A percentile compares a stretch with the other conserved stretches of the same genome.
Evolutionary conservation across 345 rosid species (phyloP).

Genomic region (Kandelia obovata): DNA sequence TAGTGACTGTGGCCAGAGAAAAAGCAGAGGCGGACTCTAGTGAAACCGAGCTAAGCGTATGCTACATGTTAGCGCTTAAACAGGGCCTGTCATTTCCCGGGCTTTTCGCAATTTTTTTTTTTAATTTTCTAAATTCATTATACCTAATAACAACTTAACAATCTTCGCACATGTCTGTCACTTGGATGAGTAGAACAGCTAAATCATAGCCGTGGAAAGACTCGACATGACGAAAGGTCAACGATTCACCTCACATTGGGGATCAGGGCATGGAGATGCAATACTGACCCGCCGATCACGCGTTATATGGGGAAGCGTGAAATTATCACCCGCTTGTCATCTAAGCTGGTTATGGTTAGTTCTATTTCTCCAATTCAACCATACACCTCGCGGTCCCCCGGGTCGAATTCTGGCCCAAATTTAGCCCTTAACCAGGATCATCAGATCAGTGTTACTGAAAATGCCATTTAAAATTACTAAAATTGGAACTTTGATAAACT

Average conservation of each 20-base stretch:
- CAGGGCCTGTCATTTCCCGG: slow-evolving; percentile 27
- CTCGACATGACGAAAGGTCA: background rate
- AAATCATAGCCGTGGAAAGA: slow-evolving; percentile 14
- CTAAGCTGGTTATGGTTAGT: background rate
- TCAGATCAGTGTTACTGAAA: no score
- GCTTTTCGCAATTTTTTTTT: background rate
- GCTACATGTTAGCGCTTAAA: slow-evolving; percentile 37
- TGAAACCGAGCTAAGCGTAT: slow-evolving; percentile 4
- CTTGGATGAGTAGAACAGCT: background rate
- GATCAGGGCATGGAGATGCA: no score
- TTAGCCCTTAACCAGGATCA: no score
- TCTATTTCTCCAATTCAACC: background rate
- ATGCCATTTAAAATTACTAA: no score
- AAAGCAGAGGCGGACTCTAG: background rate
- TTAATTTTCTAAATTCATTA: no score
- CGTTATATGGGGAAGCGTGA: background rate
- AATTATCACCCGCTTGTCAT: background rate
- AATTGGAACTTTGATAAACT: no score
- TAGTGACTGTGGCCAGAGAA: background rate
- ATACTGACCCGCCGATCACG: background rate
- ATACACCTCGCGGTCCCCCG: background rate
- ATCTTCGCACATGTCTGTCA: slow-evolving; percentile 1
- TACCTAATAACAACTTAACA: no score
- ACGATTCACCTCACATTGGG: background rate
- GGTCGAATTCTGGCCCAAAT: no score